Percentiles rank a stretch among this genome's conserved stretches.
phyloP scores from a whole-genome alignment of 345 rosid species.

The Gossypium bickii region DNA sequence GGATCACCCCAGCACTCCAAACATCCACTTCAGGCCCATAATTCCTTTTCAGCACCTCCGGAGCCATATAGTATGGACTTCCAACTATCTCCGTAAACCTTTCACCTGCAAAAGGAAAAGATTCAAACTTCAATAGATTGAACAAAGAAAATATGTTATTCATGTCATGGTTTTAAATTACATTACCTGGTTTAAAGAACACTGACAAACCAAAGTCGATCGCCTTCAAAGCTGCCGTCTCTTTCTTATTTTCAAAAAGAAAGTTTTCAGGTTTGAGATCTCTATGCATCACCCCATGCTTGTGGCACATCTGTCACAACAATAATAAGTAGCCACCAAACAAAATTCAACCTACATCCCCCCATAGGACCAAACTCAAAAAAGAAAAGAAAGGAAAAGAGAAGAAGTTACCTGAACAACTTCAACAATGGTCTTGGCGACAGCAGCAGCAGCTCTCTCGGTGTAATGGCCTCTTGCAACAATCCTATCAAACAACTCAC shows the following conservation, averaged over 20 bases:
- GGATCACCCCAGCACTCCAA: slow-evolving; percentile 2
- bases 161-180: slow-evolving; percentile 1
- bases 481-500: slow-evolving; percentile 16
- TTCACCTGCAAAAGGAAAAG: slow-evolving; percentile 49
- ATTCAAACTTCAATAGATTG: slow-evolving; percentile 17
- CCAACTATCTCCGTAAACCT: slow-evolving; percentile 85
- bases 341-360: too few species aligned
- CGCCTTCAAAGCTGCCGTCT: slow-evolving; percentile 70
- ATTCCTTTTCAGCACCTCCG: background rate
- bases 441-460: slow-evolving; percentile 89
- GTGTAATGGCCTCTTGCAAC: slow-evolving; percentile 95
- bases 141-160: background rate
- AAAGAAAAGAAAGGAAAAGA: too few species aligned
- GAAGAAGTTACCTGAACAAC: slow-evolving; percentile 58
- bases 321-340: background rate
- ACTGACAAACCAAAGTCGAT: slow-evolving; percentile 95
- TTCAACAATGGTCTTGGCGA: slow-evolving; percentile 31
- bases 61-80: slow-evolving; percentile 96
- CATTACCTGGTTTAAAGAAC: slow-evolving; percentile 85
- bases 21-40: background rate
- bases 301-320: slow-evolving; percentile 71
- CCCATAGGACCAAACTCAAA: too few species aligned
- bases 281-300: slow-evolving; percentile 87
- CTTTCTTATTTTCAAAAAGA: slow-evolving; percentile 82
- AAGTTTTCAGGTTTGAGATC: slow-evolving; percentile 94